Evolutionary conservation across 768 basidiomycete species (phyloP), one percentile per base, ranked within the genome.

Genomic region (Aureoboletus auriporus): DNA sequence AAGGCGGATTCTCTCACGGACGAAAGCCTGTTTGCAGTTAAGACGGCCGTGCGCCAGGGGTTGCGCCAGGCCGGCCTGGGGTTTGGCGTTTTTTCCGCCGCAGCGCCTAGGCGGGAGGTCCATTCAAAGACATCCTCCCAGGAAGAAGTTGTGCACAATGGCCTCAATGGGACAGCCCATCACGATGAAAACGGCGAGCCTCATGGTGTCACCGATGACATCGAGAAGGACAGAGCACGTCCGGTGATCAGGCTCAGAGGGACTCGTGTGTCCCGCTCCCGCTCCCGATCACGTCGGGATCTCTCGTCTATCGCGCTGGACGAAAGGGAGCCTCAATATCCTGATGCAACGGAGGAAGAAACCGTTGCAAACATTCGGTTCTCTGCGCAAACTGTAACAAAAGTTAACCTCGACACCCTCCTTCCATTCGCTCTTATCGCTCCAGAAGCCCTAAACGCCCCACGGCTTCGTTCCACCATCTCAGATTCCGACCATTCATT

Each of bases 1-100:
- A 84, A 73, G 50, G 75, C 89, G 4, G 91, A 93, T 66, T 89
- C 88, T 34, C 74, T 93, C 51, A 93, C 91, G 33, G 86, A 93
- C 61, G 84, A 82, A 52, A 84, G 78, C 55, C 73, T 93, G 47
- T 67, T 68, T 39, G 77, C 79, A 39, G 75, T 91, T 42, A 92
- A 91, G 72, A 69, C 75, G 44, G 85, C 84, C 26, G 78, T 93
- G n/a, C 80, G 79, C 39, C 75, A 69, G 43, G 88, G 84, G 48
- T 70, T 93, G 34, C 70, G 71, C 44, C 76, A 79, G 45, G 83
- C 84, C 16, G 79, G 79, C 12, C 76, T 92, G 35, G 83, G 80
- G 60, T 86, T 90, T 61, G 89, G 89, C 41, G 81, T 92, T 16
- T 89, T 92, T 63, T 78, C 76, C 13, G 71, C 78, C 26, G 61